A percentile compares a stretch with the other conserved stretches of the same genome.
phyloP scores from a whole-genome alignment of 2,329 filamentous ascomycete genomes.

The Trichoderma koningii region DNA sequence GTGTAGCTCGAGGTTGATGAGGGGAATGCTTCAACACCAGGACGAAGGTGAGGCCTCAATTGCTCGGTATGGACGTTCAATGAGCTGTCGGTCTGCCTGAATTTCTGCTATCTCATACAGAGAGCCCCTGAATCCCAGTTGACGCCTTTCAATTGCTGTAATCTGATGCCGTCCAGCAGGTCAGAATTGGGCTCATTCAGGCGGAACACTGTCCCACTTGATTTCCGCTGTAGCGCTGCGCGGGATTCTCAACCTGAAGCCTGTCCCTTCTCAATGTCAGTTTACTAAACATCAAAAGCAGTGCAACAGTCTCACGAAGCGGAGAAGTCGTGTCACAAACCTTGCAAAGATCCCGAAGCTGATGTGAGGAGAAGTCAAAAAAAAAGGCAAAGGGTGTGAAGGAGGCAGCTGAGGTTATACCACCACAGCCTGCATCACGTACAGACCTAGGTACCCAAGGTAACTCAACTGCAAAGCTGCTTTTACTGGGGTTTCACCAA shows the following conservation, averaged over 20 bases:
- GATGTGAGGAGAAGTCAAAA: too few species aligned
- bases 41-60: neutral
- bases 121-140: neutral
- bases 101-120: neutral
- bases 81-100: neutral
- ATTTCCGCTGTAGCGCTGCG: neutral
- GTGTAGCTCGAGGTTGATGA: neutral
- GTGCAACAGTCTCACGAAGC: too few species aligned
- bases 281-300: too few species aligned
- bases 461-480: too few species aligned
- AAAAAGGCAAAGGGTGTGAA: too few species aligned
- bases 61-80: neutral
- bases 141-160: neutral
- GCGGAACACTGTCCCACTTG: slow-evolving; percentile 1
- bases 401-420: too few species aligned
- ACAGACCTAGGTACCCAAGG: too few species aligned
- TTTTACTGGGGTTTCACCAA: too few species aligned
- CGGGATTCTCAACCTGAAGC: neutral
- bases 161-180: slow-evolving; percentile 3
- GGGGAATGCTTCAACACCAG: neutral
- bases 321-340: too few species aligned
- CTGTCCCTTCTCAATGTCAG: too few species aligned
- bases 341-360: too few species aligned
- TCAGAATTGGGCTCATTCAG: slow-evolving; percentile 11
- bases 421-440: too few species aligned